Evolutionary conservation across 2,329 filamentous ascomycete species (phyloP), one percentile per base, ranked within the genome.

Genomic region (Paraphaeosphaeria sporulosa): DNA sequence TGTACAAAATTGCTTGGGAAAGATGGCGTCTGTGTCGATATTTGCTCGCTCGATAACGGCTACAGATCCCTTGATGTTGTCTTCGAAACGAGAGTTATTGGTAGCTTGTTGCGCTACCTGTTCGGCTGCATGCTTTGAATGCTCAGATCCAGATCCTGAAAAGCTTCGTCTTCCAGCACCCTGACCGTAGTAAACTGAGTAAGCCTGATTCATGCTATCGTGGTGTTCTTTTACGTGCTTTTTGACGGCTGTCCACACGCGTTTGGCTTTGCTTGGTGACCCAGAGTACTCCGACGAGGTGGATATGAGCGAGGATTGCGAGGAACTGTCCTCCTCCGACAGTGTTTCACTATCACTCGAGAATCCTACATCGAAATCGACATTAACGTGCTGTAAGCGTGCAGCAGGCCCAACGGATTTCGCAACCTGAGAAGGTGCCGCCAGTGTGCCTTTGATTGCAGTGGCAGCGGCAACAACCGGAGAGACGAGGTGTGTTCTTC

Each of bases 1-100:
- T 84, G 98, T 99, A 65, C 98, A 86, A 83, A 98, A 98, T 78
- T 99, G 95, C 82, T 99, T 99, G 65, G 95, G 95, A 69, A 99
- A 98, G 79, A 98, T 97, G 74, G 94, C 94, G 73, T 99, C 95
- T 17, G 95, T 99, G 82, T 99, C 95, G 70, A 97, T 89, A 78
- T 99, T 99, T 68, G 90, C 85, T 71, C 90, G 88, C 64, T 97
- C 91, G 79, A 99, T 83, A 2, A 93, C 92, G 12, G 94, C 94
- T 0, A 93, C 93, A 66, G 94, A 89, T 60, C 94, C 95, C 80
- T 91, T 94, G 69, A 96, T 87, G 50, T 88, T 86, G 49, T 88
- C 86, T 25, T 87, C 88, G 81, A 98, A 98, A 75, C 92, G 92
- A 65, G 92, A 89, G 64, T 97, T 89, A 15, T 82, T 72, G 10